Evolutionary conservation across 768 basidiomycete genomes (phyloP).

Genomic region (Tylopilus plumbeoviolaceoides): DNA sequence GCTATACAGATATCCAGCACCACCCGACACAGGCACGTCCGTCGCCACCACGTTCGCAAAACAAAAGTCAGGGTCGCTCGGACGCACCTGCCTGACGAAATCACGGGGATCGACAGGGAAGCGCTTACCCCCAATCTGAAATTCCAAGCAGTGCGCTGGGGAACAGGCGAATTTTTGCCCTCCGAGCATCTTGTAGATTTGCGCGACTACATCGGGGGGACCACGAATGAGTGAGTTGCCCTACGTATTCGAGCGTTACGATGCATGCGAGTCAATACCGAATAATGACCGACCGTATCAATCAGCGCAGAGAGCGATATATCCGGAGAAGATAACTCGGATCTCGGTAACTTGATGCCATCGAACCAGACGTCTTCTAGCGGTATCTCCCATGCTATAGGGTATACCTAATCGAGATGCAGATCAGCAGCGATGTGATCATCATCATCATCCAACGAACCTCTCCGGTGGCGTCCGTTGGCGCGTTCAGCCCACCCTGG

Average conservation of each 20-base stretch:
- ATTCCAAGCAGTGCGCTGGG: slow-evolving; percentile 58
- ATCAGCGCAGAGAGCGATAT: slow-evolving; percentile 62
- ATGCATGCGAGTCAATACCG: neutral
- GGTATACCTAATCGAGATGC: slow-evolving; percentile 42
- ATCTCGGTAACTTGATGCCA: slow-evolving; percentile 54
- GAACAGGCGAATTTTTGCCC: slow-evolving; percentile 52
- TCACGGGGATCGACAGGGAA: slow-evolving; percentile 79
- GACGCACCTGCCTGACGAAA: slow-evolving; percentile 45
- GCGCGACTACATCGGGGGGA: slow-evolving; percentile 56
- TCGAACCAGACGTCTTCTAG: slow-evolving; percentile 72
- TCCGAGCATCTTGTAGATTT: slow-evolving; percentile 43
- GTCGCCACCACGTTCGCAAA: slow-evolving; percentile 53
- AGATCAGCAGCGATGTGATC: slow-evolving; percentile 2
- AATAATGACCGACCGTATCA: slow-evolving; percentile 53
- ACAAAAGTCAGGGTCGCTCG: slow-evolving; percentile 42
- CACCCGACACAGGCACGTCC: slow-evolving; percentile 53
- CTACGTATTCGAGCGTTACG: slow-evolving; percentile 30
- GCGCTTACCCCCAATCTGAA: slow-evolving; percentile 61
- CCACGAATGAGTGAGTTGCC: slow-evolving; percentile 78
- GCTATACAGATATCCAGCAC: slow-evolving; percentile 57
- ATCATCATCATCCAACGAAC: slow-evolving; percentile 32
- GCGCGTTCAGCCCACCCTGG: slow-evolving; percentile 53
- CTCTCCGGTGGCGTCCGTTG: slow-evolving; percentile 56
- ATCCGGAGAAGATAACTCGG: slow-evolving; percentile 42
- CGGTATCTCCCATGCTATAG: slow-evolving; percentile 68